Base-by-base conservation (phyloP, 768 basidiomycete genomes). In the Leccinum longicurvipes region DNA sequence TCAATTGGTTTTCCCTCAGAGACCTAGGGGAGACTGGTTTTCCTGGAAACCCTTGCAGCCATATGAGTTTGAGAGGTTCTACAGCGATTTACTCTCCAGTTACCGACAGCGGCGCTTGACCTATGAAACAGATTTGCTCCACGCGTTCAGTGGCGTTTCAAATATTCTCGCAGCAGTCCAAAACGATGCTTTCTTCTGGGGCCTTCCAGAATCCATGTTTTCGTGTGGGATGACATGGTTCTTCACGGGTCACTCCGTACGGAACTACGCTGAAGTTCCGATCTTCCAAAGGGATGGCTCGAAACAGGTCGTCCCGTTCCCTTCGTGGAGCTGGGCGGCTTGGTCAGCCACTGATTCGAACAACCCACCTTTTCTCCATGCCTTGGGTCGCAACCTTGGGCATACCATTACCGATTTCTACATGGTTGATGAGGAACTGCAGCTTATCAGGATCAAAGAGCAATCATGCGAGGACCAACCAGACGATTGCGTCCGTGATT, bases 251-350 rank as follows among this genome's bases (percentile, higher is more conserved):
- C 34, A 28, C 15, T 50, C n/a, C 15, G 8, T 29, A 19, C 54
- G 54, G 24, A 63, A 61, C 31, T 0, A 32, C 3, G 27, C 52
- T 3, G 6, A 34, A 2, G 45, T 57, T 17, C 51, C 61, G 5
- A 11, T 55, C 44, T 50, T 62, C n/a, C 12, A 48, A 5, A 27
- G 8, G 19, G 17, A 63, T 2, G 61, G 60, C 10, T 44, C 52
- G 1, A 47, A 45, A 36, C 10, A 56, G n/a, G 51, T 42, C 46
- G 29, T 58, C 1, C 41, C 53, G 3, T 31, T 63, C 2, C 63
- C 63, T 31, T 64, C 63, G 6, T 63, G 63, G 63, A 63, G 63
- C 27, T 63, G 63, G 62, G 36, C 45, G 2, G 55, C 55, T 10
- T 56, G 55, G 55, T 62, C 55, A 24, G 52, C 32, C 11, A 15